These are phyloP conservation scores for Hypoxylon cercidicola DNA, from an alignment of 495 filamentous ascomycete species.

Conservation along the genomic window DNA sequence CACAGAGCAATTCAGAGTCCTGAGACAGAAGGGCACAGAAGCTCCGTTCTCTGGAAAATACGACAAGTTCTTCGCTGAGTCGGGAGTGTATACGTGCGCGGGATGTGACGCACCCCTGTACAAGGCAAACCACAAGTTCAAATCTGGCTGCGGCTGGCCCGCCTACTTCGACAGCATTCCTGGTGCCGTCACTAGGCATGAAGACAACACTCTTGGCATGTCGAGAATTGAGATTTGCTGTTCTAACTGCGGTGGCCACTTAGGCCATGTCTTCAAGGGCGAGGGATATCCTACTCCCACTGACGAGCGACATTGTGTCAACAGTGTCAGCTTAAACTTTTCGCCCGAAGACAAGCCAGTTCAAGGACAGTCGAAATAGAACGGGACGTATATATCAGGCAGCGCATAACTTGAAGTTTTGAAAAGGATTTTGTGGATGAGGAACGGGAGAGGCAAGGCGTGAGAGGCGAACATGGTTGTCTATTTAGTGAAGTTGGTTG, in stretches of 20 bases:
- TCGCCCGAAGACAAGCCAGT: slow-evolving; percentile 63
- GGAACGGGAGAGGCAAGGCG: neutral
- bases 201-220: slow-evolving; percentile 84
- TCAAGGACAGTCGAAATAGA: slow-evolving; percentile 47
- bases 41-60: slow-evolving; percentile 80
- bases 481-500: too few relatives aligned
- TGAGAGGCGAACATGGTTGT: too few relatives aligned
- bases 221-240: slow-evolving; percentile 91
- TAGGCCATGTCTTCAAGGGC: slow-evolving; percentile 98
- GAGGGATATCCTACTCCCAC: slow-evolving; percentile 91
- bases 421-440: neutral
- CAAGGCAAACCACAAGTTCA: slow-evolving; percentile 90
- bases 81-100: slow-evolving; percentile 85
- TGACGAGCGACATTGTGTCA: slow-evolving; percentile 97
- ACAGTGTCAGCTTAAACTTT: slow-evolving; percentile 91
- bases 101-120: slow-evolving; percentile 91
- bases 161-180: slow-evolving; percentile 96
- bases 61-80: slow-evolving; percentile 80
- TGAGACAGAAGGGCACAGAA: slow-evolving; percentile 93
- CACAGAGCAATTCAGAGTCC: slow-evolving; percentile 90
- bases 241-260: slow-evolving; percentile 90
- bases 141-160: slow-evolving; percentile 96
- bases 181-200: slow-evolving; percentile 83
- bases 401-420: neutral
- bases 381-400: slow-evolving; percentile 21